A percentile compares a stretch with the other conserved stretches of the same genome.
These are phyloP conservation scores for Malassezia dermatis DNA, from an alignment of 1,284 basidiomycete species.

Conservation along the genomic window DNA sequence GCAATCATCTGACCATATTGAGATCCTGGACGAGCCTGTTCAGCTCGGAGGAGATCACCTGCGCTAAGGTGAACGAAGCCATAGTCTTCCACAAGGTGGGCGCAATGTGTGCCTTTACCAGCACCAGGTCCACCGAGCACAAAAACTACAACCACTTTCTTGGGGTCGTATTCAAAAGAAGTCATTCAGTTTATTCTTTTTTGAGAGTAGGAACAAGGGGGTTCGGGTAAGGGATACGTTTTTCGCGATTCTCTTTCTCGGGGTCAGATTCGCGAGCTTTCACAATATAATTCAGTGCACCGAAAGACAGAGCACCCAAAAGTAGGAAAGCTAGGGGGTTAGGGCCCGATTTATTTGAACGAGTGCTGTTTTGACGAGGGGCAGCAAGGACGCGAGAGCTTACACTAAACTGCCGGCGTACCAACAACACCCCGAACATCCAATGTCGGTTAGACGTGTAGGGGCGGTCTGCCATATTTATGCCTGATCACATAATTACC, in stretches of 20 bases:
- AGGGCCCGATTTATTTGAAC: slow-evolving; percentile 14
- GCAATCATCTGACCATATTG: slow-evolving; percentile 76
- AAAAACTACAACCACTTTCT: slow-evolving; percentile 78
- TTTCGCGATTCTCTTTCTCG: slow-evolving; percentile 26
- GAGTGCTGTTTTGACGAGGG: not conserved
- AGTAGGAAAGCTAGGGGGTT: slow-evolving; percentile 32
- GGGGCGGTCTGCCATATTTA: not conserved
- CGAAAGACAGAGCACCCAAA: slow-evolving; percentile 30
- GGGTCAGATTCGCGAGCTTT: slow-evolving; percentile 29
- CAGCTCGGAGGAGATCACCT: slow-evolving; percentile 87
- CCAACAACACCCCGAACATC: not conserved
- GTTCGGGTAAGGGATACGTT: slow-evolving; percentile 38
- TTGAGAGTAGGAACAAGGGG: slow-evolving; percentile 21
- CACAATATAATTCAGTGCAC: slow-evolving; percentile 31
- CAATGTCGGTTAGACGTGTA: not conserved
- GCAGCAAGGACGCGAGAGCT: not conserved
- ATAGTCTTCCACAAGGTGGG: slow-evolving; percentile 73
- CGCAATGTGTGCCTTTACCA: slow-evolving; percentile 95
- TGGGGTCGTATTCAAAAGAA: slow-evolving; percentile 57
- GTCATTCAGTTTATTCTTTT: slow-evolving; percentile 1
- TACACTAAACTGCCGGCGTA: not conserved
- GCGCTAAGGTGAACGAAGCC: slow-evolving; percentile 90
- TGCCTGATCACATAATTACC: not conserved
- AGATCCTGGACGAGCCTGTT: slow-evolving; percentile 78
- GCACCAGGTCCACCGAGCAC: slow-evolving; percentile 95